A percentile compares a stretch with the other conserved stretches of the same genome.
phyloP scores from a whole-genome alignment of 2,329 filamentous ascomycete genomes.

The Clonostachys byssicola region DNA sequence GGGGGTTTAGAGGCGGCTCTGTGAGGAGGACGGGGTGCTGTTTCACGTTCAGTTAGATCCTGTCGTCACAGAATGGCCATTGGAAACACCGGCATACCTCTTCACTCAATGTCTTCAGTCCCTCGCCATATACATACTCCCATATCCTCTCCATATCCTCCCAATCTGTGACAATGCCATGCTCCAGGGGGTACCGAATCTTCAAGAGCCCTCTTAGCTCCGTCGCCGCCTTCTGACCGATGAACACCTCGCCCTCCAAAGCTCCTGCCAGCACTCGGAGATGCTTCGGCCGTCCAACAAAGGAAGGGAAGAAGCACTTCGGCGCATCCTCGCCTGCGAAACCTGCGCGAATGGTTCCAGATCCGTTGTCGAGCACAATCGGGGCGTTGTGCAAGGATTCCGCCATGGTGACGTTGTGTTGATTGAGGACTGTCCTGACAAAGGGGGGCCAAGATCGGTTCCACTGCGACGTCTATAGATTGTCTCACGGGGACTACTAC shows the following conservation, averaged over 20 bases:
- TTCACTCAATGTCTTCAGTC: constrained; percentile 93
- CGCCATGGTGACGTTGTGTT: constrained; percentile 33
- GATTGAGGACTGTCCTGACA: not conserved
- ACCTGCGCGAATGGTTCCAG: constrained; percentile 92
- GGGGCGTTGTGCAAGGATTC: constrained; percentile 87
- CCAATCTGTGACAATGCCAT: constrained; percentile 98
- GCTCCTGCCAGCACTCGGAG: constrained; percentile 92
- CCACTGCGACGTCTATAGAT: not conserved
- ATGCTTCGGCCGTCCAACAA: constrained; percentile 94
- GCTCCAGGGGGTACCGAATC: constrained; percentile 92
- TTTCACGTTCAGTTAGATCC: constrained; percentile 8
- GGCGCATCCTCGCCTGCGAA: constrained; percentile 95
- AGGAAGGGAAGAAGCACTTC: constrained; percentile 96
- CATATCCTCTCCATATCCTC: constrained; percentile 99
- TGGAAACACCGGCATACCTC: constrained; percentile 52
- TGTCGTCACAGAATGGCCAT: not conserved
- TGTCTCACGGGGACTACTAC: not conserved
- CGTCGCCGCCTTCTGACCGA: constrained; percentile 82
- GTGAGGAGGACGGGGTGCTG: constrained; percentile 94
- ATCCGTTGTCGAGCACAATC: constrained; percentile 98
- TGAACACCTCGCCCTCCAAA: constrained; percentile 94
- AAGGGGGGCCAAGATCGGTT: not conserved
- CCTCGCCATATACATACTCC: constrained; percentile 96
- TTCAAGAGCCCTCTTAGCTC: constrained; percentile 90
- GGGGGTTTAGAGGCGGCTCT: constrained; percentile 91